These are phyloP conservation scores for Haematococcus lacustris DNA, from an alignment of 139 green algal species.

Conservation along the genomic window DNA sequence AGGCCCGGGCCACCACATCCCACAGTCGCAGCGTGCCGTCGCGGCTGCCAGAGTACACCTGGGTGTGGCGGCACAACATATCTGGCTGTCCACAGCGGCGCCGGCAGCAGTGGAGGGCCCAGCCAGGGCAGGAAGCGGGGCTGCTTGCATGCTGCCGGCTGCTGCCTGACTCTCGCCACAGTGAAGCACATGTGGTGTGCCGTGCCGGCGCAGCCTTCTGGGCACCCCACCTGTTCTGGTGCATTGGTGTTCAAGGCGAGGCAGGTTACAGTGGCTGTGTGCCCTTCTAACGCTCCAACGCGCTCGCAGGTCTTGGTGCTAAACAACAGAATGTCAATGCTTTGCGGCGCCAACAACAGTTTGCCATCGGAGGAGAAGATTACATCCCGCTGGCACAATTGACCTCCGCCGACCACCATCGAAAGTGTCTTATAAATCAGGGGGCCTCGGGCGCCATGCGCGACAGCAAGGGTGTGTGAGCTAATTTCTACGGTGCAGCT, in stretches of 20 bases:
- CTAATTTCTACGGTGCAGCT: too few relatives aligned
- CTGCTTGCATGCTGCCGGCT: too few relatives aligned
- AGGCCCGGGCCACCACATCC: constrained; percentile 19
- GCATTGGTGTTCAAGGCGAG: constrained; percentile 28
- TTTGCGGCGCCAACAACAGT: constrained; percentile 28
- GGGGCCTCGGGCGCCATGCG: too few relatives aligned
- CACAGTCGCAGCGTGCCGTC: constrained; percentile 56
- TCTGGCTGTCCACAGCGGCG: not conserved
- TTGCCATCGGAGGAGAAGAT: constrained; percentile 33
- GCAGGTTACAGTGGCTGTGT: constrained; percentile 38
- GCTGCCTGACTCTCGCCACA: too few relatives aligned
- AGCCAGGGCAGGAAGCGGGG: too few relatives aligned
- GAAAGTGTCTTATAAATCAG: constrained; percentile 5
- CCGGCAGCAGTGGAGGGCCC: too few relatives aligned
- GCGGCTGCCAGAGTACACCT: constrained; percentile 40
- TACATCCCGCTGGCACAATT: constrained; percentile 5
- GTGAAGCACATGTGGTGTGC: too few relatives aligned
- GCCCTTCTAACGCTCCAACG: constrained; percentile 27
- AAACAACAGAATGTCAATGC: constrained; percentile 33
- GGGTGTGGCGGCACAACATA: not conserved
- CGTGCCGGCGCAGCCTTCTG: too few relatives aligned
- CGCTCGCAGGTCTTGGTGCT: constrained; percentile 34
- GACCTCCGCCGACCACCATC: constrained; percentile 16
- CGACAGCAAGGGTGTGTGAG: too few relatives aligned
- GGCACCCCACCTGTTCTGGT: constrained; percentile 14